Conservation (phyloP, 2,329 filamentous ascomycete species). For the Trichoderma koningii region DNA sequence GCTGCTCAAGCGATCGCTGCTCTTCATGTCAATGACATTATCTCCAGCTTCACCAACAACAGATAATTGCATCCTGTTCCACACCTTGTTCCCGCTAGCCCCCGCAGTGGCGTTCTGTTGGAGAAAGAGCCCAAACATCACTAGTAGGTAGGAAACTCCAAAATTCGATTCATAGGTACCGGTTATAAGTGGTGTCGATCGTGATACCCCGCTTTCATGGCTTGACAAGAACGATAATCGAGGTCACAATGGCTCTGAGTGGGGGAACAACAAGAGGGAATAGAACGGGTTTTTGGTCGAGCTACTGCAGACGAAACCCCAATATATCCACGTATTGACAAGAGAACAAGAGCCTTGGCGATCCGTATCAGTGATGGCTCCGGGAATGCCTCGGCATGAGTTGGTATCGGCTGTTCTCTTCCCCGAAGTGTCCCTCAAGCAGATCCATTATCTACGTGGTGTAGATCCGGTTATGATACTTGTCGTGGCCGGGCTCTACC, state of each 20-base stretch:
- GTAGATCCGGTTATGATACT: background rate
- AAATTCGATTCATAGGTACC: background rate
- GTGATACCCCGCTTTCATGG: conserved; percentile 13
- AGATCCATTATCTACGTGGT: background rate
- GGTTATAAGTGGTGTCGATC: conserved; percentile 18
- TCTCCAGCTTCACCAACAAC: background rate
- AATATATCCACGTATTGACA: background rate
- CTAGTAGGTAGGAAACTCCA: background rate
- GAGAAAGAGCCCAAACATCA: background rate
- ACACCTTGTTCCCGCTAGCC: background rate
- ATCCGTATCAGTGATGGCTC: background rate
- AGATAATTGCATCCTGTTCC: background rate
- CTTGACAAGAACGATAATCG: background rate
- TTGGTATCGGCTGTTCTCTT: background rate
- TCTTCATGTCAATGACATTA: background rate
- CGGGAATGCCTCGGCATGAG: conserved; percentile 17
- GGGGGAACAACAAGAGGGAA: conserved; percentile 13
- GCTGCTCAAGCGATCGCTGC: conserved; percentile 3
- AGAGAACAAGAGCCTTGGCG: background rate
- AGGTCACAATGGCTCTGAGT: conserved; percentile 10
- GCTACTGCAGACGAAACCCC: background rate
- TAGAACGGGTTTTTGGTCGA: background rate
- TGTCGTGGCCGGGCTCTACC: background rate
- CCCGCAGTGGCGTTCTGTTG: conserved; percentile 14
- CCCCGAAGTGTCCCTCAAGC: background rate